These are phyloP conservation scores for Ramularia collo-cygni DNA, from an alignment of 2,329 filamentous ascomycete species.

Conservation along the genomic window DNA sequence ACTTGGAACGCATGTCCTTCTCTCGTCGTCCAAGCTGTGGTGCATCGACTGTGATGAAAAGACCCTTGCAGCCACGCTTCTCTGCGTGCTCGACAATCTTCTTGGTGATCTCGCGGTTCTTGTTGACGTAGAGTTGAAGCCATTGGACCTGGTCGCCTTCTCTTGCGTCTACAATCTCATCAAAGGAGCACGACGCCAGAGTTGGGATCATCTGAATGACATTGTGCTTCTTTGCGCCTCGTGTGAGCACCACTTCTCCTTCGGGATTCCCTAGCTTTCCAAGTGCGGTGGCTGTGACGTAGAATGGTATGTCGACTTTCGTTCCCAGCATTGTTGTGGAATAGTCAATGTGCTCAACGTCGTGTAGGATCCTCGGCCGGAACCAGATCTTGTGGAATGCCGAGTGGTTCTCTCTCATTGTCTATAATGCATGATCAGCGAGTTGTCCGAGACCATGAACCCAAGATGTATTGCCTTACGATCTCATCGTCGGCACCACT, in stretches of 20 bases:
- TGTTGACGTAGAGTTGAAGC: constrained; percentile 86
- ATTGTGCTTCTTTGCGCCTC: constrained; percentile 75
- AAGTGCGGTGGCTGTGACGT: constrained; percentile 90
- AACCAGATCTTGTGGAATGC: constrained; percentile 99
- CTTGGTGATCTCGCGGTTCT: constrained; percentile 83
- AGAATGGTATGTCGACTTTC: constrained; percentile 80
- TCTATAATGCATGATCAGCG: constrained; percentile 30
- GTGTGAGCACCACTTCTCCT: constrained; percentile 85
- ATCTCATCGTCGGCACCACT: constrained; percentile 87
- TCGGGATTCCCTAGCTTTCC: constrained; percentile 92
- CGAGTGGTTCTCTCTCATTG: constrained; percentile 82
- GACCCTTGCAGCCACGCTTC: constrained; percentile 79
- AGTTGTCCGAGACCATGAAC: neutral
- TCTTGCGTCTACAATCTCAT: constrained; percentile 87
- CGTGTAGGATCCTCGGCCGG: constrained; percentile 77
- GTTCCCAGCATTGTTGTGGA: constrained; percentile 90
- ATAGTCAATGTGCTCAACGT: constrained; percentile 82
- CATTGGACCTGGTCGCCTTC: constrained; percentile 81
- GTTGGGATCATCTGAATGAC: constrained; percentile 99
- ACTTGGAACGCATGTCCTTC: constrained; percentile 93
- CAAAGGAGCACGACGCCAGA: constrained; percentile 91
- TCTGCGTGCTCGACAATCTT: constrained; percentile 90
- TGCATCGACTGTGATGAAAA: constrained; percentile 98
- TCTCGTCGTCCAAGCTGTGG: constrained; percentile 90
- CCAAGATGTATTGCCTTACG: constrained; percentile 40